A percentile compares a stretch with the other conserved stretches of the same genome.
phyloP scores from a whole-genome alignment of 768 basidiomycete genomes.

The Russula griseocarnosa region DNA sequence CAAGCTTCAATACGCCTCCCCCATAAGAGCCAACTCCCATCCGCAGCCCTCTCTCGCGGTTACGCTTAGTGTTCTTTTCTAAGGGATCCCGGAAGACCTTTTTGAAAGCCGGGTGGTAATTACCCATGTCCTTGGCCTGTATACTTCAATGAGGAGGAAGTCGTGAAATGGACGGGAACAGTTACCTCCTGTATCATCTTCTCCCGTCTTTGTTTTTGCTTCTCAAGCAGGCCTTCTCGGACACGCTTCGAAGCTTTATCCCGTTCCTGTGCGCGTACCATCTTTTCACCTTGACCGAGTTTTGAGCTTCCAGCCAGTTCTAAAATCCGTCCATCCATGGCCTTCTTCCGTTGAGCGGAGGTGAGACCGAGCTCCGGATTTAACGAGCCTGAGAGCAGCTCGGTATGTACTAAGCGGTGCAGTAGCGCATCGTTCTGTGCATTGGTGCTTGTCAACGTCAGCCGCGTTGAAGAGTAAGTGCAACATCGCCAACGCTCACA shows the following conservation, averaged over 20 bases:
- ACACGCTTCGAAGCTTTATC: conserved; percentile 69
- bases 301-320: conserved; percentile 66
- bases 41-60: conserved; percentile 59
- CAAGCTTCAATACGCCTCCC: conserved; percentile 64
- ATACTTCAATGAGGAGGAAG: background rate
- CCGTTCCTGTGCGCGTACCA: conserved; percentile 56
- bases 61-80: conserved; percentile 36
- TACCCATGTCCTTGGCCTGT: conserved; percentile 80
- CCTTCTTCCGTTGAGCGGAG: conserved; percentile 66
- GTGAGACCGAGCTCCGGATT: conserved; percentile 57
- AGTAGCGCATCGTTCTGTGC: conserved; percentile 72
- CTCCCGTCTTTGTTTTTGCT: conserved; percentile 52
- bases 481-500: conserved; percentile 36
- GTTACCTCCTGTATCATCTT: conserved; percentile 66
- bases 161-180: conserved; percentile 6
- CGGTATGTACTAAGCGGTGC: conserved; percentile 75
- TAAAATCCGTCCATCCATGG: conserved; percentile 70
- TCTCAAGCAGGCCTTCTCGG: conserved; percentile 62
- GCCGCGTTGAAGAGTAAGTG: background rate
- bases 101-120: conserved; percentile 79
- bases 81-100: conserved; percentile 50
- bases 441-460: conserved; percentile 53
- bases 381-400: conserved; percentile 70
- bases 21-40: conserved; percentile 79
- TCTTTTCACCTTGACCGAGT: conserved; percentile 69